Percentiles rank a stretch among this genome's conserved stretches.
These are phyloP conservation scores for Leishmania lainsoni DNA, from an alignment of 208 protist genomes.

Conservation along the genomic window DNA sequence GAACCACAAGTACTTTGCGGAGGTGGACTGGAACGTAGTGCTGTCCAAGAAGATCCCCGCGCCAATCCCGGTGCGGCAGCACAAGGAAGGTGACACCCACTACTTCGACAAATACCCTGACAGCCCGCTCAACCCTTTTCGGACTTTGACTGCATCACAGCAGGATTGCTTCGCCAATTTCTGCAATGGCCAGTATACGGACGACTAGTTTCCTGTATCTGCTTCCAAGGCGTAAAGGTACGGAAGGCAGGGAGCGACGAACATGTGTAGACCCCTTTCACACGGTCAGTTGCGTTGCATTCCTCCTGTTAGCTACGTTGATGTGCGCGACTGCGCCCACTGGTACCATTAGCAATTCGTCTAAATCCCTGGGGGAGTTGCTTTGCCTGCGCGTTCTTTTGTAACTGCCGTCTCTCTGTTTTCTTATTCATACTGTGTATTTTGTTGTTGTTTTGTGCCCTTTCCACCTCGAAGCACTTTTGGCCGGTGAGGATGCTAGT, in stretches of 20 bases:
- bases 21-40: conserved; percentile 94
- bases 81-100: conserved; percentile 78
- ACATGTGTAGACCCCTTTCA: neutral
- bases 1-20: conserved; percentile 95
- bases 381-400: conserved; percentile 3
- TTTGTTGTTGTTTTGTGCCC: conserved; percentile 9
- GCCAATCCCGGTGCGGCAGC: conserved; percentile 84
- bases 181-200: conserved; percentile 84
- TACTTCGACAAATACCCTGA: conserved; percentile 94
- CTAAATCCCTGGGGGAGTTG: neutral
- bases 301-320: neutral
- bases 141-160: conserved; percentile 70
- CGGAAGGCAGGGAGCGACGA: neutral
- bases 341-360: neutral
- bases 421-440: conserved; percentile 3
- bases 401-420: conserved; percentile 1
- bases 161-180: conserved; percentile 91
- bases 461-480: conserved; percentile 11
- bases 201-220: conserved; percentile 35
- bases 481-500: neutral
- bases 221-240: neutral
- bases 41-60: conserved; percentile 78
- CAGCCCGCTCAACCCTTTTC: conserved; percentile 75
- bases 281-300: conserved; percentile 1
- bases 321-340: neutral